Conservation (phyloP, 2,329 filamentous ascomycete species). For the Venturia asperata region DNA sequence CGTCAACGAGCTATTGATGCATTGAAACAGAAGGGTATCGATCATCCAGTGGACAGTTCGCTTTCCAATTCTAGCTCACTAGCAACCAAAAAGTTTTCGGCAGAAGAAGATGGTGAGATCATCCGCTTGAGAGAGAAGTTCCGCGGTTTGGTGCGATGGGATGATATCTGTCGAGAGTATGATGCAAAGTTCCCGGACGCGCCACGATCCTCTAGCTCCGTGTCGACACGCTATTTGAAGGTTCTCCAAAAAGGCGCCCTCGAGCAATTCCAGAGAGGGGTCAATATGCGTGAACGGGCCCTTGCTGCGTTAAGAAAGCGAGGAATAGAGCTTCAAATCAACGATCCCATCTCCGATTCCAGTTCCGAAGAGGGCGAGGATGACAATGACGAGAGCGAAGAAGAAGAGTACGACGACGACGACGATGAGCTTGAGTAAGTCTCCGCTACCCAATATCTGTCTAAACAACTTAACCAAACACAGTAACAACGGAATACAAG, state of each 20-base stretch:
- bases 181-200: constrained; percentile 3
- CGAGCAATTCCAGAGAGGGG: not conserved
- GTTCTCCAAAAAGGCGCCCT: not conserved
- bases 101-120: constrained; percentile 11
- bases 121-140: constrained; percentile 9
- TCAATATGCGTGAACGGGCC: not conserved
- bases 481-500: not conserved
- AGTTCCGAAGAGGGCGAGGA: not conserved
- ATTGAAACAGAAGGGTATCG: not conserved
- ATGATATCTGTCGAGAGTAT: not conserved
- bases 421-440: constrained; percentile 7
- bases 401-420: not conserved
- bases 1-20: not conserved
- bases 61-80: not conserved
- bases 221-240: not conserved
- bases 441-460: no score
- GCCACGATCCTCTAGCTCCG: not conserved
- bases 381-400: not conserved
- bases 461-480: not conserved
- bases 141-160: not conserved
- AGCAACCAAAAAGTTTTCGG: not conserved
- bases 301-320: not conserved
- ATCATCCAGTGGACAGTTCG: not conserved
- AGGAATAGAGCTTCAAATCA: constrained; percentile 3
- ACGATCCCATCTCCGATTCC: not conserved